Percentiles rank a stretch among this genome's conserved stretches.
Conservation (phyloP, 495 filamentous ascomycete genomes). For the Aspergillus saccharolyticus region DNA sequence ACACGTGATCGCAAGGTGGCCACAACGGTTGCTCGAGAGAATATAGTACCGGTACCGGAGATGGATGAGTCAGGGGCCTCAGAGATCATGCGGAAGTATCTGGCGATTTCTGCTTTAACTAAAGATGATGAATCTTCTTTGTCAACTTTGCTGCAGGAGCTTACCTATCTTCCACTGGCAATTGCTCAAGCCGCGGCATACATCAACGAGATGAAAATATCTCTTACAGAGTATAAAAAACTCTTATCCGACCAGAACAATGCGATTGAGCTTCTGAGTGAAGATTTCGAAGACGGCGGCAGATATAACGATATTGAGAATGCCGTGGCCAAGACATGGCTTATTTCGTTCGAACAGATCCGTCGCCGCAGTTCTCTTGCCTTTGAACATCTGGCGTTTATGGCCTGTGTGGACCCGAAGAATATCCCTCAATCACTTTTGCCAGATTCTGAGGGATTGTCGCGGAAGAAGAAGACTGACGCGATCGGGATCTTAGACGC, state of each 20-base stretch:
- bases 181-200: constrained; percentile 41
- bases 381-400: constrained; percentile 33
- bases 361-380: constrained; percentile 23
- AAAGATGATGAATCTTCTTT: constrained; percentile 16
- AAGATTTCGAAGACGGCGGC: constrained; percentile 44
- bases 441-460: too few relatives aligned
- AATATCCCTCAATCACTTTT: neutral
- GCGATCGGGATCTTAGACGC: neutral
- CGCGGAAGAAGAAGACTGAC: neutral
- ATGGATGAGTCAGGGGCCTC: constrained; percentile 23
- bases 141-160: constrained; percentile 24
- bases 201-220: constrained; percentile 38
- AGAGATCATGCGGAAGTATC: constrained; percentile 13
- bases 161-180: constrained; percentile 37
- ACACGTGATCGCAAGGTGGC: constrained; percentile 30
- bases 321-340: constrained; percentile 50
- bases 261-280: constrained; percentile 33
- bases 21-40: constrained; percentile 9
- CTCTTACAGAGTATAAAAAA: constrained; percentile 34
- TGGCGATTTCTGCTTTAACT: constrained; percentile 23
- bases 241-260: constrained; percentile 36
- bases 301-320: constrained; percentile 42
- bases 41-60: constrained; percentile 24
- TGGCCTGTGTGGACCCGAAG: constrained; percentile 19
- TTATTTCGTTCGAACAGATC: constrained; percentile 48